Conservation (phyloP, 179 eudicot genomes). For the Amaranthus tricolor region DNA sequence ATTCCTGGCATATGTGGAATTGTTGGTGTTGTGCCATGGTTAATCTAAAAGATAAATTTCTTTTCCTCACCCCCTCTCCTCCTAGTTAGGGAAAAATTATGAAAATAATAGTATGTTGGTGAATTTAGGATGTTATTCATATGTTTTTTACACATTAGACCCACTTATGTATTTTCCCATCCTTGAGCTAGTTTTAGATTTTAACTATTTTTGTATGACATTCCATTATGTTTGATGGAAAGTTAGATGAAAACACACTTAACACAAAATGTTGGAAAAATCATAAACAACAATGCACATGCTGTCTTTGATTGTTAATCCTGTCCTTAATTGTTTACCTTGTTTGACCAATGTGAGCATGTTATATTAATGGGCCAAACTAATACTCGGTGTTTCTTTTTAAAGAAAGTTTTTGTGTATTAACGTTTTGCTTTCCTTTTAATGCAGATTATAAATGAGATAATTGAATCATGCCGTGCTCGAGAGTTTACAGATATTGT, state of each 20-base stretch:
- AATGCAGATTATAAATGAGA: slow-evolving; percentile 73
- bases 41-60: background rate
- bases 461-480: slow-evolving; percentile 80
- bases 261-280: too few relatives aligned
- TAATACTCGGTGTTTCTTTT: background rate
- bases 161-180: too few relatives aligned
- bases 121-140: too few relatives aligned
- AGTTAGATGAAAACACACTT: too few relatives aligned
- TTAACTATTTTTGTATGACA: too few relatives aligned
- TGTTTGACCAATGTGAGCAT: background rate
- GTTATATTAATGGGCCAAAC: background rate
- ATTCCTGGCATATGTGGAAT: background rate
- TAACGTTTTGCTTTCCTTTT: background rate
- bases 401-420: background rate
- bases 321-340: background rate
- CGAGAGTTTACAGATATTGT: slow-evolving; percentile 87
- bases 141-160: too few relatives aligned
- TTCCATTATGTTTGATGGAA: too few relatives aligned
- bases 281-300: too few relatives aligned
- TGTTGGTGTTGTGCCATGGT: background rate
- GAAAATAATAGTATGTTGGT: too few relatives aligned
- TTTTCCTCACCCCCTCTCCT: background rate
- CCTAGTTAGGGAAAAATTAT: background rate
- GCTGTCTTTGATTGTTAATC: background rate
- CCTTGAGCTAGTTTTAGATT: too few relatives aligned